A percentile compares a stretch with the other conserved stretches of the same genome.
Evolutionary conservation across 352 stramenopile genomes (phyloP).

Genomic region (Phytophthora hibernalis): DNA sequence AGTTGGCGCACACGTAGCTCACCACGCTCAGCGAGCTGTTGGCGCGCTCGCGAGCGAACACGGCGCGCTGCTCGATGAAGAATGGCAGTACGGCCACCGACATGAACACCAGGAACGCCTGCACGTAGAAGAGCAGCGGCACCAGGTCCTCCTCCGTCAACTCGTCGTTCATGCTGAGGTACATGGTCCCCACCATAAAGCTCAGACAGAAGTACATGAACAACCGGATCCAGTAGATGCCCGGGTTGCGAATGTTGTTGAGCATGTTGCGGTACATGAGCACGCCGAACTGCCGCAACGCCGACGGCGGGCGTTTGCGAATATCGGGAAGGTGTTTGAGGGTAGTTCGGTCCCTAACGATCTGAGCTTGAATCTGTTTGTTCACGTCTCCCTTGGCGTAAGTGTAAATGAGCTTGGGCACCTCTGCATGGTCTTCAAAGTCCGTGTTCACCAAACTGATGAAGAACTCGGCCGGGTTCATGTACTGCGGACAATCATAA

Average conservation of each 20-base stretch:
- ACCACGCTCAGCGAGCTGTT: constrained; percentile 84
- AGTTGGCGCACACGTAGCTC: constrained; percentile 79
- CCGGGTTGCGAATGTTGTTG: constrained; percentile 73
- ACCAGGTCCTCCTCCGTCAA: constrained; percentile 52
- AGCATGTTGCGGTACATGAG: constrained; percentile 62
- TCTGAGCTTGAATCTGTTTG: constrained; percentile 2
- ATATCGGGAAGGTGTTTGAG: constrained; percentile 29
- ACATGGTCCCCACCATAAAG: constrained; percentile 80
- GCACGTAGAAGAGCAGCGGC: constrained; percentile 85
- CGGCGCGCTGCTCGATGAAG: constrained; percentile 87
- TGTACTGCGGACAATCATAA: constrained; percentile 51
- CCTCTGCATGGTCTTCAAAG: constrained; percentile 54
- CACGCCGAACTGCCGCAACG: constrained; percentile 48
- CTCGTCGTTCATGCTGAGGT: constrained; percentile 56
- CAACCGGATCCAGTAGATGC: constrained; percentile 73
- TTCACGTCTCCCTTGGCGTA: constrained; percentile 31
- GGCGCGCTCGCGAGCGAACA: constrained; percentile 53
- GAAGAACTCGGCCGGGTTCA: constrained; percentile 69
- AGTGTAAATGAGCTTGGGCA: constrained; percentile 28
- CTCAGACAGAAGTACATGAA: constrained; percentile 80
- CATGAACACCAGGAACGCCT: constrained; percentile 92
- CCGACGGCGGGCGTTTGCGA: constrained; percentile 27
- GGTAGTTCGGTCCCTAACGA: constrained; percentile 15
- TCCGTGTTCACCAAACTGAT: constrained; percentile 60
- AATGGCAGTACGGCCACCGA: constrained; percentile 87